phyloP scores from a whole-genome alignment of 2,329 filamentous ascomycete genomes.

The Fusarium verrucosum region DNA sequence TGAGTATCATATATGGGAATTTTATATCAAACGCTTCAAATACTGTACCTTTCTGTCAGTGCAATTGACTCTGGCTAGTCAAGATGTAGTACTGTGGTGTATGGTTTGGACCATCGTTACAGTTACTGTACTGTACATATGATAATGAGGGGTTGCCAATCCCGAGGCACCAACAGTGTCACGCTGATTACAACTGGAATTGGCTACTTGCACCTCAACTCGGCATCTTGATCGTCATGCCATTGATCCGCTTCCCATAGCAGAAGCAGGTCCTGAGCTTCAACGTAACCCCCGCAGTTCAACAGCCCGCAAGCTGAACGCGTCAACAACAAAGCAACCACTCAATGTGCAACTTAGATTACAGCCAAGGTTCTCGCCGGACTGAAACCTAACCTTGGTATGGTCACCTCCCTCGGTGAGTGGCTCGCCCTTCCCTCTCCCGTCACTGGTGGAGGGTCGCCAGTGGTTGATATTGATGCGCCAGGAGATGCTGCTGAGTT shows the following conservation, averaged over 20 bases:
- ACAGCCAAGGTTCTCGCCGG: slow-evolving; percentile 18
- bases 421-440: slow-evolving; percentile 36
- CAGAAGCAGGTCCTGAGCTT: neutral
- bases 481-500: slow-evolving; percentile 29
- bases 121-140: neutral
- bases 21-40: neutral
- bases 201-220: slow-evolving; percentile 2
- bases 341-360: slow-evolving; percentile 13
- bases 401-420: slow-evolving; percentile 39
- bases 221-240: slow-evolving; percentile 18
- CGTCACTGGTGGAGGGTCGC: slow-evolving; percentile 45
- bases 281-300: slow-evolving; percentile 36
- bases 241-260: slow-evolving; percentile 15
- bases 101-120: too few relatives aligned
- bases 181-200: slow-evolving; percentile 29
- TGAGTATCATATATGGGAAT: neutral
- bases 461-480: slow-evolving; percentile 43
- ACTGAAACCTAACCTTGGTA: slow-evolving; percentile 34
- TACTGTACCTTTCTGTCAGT: neutral
- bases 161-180: slow-evolving; percentile 26
- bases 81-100: neutral
- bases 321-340: slow-evolving; percentile 10
- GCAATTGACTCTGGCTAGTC: neutral
- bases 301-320: slow-evolving; percentile 17
- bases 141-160: slow-evolving; percentile 20